Base-by-base conservation (phyloP, 2,329 filamentous ascomycete genomes). In the Fusarium sp. region DNA sequence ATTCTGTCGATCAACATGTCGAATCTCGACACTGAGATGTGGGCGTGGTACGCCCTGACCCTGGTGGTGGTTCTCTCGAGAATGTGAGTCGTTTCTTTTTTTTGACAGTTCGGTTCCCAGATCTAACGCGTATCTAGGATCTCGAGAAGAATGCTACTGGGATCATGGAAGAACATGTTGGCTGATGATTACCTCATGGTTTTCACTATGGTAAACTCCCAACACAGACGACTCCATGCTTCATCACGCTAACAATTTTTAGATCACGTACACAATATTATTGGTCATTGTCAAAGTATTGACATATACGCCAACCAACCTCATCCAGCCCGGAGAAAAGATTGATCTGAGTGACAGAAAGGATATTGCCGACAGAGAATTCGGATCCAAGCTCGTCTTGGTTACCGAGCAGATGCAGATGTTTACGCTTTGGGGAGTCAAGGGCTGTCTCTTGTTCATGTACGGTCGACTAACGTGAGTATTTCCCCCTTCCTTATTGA, bases 331-430 rank as follows among this genome's bases (percentile, higher is more conserved):
- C 0, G 81, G 85, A 14, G 85, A 90, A 13, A 80, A 82, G 0
- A 74, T 81, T 1, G 78, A 78, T 0, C 81, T 92, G 59, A 90
- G 88, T 0, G 83, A 86, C 0, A 52, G 32, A 5, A 75, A 82
- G 2, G 83, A 82, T 27, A 84, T 85, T 52, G 78, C 77, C 5
- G 77, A 84, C n/a, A 83, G 88, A 54, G 80, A 83, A 2, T 82
- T 80, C 50, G 90, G 90, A 20, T 90, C 88, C 58, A 92, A 92
- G 82, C 85, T 90, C 80, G 89, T 91, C 1, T 84, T 91, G 16
- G 86, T 91, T 11, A 88, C 89, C 0, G 90, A 92, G 69, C 85
- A 91, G 75, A 85, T 87, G 70, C 92, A 93, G 83, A 84, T 92
- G 23, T 84, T 90, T 52, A 85, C 87, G 0, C 86, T 88, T 18